Conservation (phyloP, 805 yeast genomes). For the Ogataea corticis region DNA sequence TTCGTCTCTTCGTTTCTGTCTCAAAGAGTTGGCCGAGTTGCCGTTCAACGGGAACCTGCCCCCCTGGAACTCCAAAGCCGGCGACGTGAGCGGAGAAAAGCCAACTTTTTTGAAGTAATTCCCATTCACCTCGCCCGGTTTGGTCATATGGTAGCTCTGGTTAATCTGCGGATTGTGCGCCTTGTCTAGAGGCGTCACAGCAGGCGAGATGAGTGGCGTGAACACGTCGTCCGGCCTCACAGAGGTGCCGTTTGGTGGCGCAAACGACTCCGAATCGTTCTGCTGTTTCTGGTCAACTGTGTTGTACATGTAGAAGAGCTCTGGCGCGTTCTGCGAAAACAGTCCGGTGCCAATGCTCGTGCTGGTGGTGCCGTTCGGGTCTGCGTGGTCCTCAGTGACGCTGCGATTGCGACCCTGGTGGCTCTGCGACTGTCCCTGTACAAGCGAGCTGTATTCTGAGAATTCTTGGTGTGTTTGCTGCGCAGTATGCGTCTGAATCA, state of each 20-base stretch:
- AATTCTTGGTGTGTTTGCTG: background rate
- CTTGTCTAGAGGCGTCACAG: slow-evolving; percentile 61
- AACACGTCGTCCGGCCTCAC: slow-evolving; percentile 61
- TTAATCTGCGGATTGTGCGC: slow-evolving; percentile 14
- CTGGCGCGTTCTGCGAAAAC: slow-evolving; percentile 7
- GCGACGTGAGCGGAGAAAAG: slow-evolving; percentile 61
- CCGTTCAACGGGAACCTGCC: slow-evolving; percentile 21
- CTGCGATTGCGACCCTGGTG: slow-evolving; percentile 8
- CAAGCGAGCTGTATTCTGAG: background rate
- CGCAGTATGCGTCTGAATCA: slow-evolving; percentile 12
- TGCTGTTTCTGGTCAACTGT: slow-evolving; percentile 6
- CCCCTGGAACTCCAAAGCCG: slow-evolving; percentile 58
- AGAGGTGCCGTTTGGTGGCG: slow-evolving; percentile 9
- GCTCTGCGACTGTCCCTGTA: background rate
- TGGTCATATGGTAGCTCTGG: slow-evolving; percentile 1
- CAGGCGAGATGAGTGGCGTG: slow-evolving; percentile 78
- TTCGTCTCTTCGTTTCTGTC: slow-evolving; percentile 34
- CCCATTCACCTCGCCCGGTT: background rate
- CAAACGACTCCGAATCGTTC: slow-evolving; percentile 9
- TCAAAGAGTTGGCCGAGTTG: slow-evolving; percentile 16
- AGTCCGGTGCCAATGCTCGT: slow-evolving; percentile 7
- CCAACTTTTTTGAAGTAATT: slow-evolving; percentile 20
- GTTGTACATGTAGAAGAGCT: slow-evolving; percentile 21
- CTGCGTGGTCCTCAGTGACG: background rate
- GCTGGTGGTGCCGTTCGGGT: background rate